Base-by-base conservation (phyloP, 257 asterid species). In the Nicotiana tomentosiformis region DNA sequence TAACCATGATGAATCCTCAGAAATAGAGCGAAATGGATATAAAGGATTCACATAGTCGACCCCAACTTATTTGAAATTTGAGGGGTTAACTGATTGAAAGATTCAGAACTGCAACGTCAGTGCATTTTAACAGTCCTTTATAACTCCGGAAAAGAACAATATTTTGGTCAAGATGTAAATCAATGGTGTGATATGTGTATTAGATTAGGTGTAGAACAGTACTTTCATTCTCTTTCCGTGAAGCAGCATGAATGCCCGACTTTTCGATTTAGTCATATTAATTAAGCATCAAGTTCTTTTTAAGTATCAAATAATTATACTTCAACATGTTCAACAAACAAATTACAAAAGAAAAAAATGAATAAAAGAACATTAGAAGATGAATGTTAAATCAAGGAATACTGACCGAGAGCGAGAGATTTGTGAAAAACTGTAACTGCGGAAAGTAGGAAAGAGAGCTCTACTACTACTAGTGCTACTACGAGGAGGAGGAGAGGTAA, bases 391-490 rank as follows among this genome's bases (percentile, higher is more conserved):
- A 82, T 17, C 10, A 46, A 23, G 23, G 37, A 57, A 39, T 5
- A 79, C 83, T 46, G 5, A 88, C 90, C 86, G 61, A 43, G 86
- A 76, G 77, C 15, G 62, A 23, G 85, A 67, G 32, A 82, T 80
- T 61, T 10, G 86, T 4, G 37, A 83, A 60, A 55, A 77, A 58
- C 43, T 51, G 30, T 4, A 56, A 33, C 5, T 82, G 20, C 33
- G 83, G 16, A 35, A 57, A 20, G 66, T 78, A 16, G 81, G 74
- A 57, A 83, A 58, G 15, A 76, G 82, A 16, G 84, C 43, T 51
- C 72, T 62, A 74, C 62, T 77, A 69, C 83, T 32, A 29, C 57
- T 37, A 58, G 46, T 20, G 4, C 64, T 29, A 17, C 70, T 5
- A 46, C 76, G 58, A 83, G 49, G 53, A 43, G 70, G 55, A 80